Evolutionary conservation across 2,329 filamentous ascomycete species (phyloP).

Genomic region (Phaeosphaeria sp.): DNA sequence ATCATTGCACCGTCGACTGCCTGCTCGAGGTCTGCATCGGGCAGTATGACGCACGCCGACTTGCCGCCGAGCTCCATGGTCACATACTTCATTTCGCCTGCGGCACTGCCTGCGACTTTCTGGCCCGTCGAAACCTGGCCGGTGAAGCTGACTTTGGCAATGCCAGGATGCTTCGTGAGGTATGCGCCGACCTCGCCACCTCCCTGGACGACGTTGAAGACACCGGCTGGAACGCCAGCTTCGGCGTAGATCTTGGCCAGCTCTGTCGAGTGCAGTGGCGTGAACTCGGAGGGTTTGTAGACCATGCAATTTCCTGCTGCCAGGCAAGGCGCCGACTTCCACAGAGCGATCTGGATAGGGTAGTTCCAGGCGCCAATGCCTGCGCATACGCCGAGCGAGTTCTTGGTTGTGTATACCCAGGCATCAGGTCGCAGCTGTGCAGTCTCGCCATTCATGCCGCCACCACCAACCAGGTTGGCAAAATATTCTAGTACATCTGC

Average conservation of each 20-base stretch:
- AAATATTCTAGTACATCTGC: conserved; percentile 88
- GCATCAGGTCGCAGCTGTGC: conserved; percentile 76
- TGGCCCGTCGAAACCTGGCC: conserved; percentile 83
- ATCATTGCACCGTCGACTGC: conserved; percentile 93
- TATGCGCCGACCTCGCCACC: conserved; percentile 78
- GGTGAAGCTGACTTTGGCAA: conserved; percentile 89
- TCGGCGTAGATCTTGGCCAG: conserved; percentile 79
- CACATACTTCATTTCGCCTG: conserved; percentile 83
- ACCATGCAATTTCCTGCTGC: conserved; percentile 90
- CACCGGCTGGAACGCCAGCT: conserved; percentile 79
- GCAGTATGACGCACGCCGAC: conserved; percentile 79
- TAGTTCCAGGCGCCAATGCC: conserved; percentile 94
- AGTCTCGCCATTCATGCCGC: conserved; percentile 81
- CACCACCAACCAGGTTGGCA: conserved; percentile 77
- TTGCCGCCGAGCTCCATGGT: conserved; percentile 94
- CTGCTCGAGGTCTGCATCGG: conserved; percentile 76
- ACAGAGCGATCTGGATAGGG: conserved; percentile 86
- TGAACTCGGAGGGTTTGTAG: conserved; percentile 89
- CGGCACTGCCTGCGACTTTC: conserved; percentile 79
- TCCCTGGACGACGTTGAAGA: conserved; percentile 87
- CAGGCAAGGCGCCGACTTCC: conserved; percentile 86
- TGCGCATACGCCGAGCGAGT: conserved; percentile 80
- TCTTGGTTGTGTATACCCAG: conserved; percentile 83
- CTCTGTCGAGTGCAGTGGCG: conserved; percentile 78
- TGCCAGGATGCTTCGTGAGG: conserved; percentile 72